Base-by-base conservation (phyloP, 169 alveolate species). In the Amoebophrya sp. region DNA sequence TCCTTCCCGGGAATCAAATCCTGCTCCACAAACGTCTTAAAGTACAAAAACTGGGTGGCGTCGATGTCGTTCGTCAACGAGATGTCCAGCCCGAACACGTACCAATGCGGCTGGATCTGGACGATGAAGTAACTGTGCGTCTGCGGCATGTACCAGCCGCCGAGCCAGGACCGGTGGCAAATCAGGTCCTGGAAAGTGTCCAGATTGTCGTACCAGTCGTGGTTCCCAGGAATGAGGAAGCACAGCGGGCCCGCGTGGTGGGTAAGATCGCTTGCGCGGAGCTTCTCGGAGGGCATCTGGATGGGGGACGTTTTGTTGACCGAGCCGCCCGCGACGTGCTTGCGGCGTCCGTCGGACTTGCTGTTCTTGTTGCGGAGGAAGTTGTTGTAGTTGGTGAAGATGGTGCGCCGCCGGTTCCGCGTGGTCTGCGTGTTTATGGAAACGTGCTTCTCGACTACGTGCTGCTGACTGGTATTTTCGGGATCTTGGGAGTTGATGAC, bases 111-210 rank as follows among this genome's bases (percentile, higher is more conserved):
- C 41, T 45, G 50, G 16, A 88, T 41, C 70, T 88, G 45, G 40
- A 41, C 48, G 70, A 58, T 58, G 41, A 88, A 88, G 70, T 88
- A 88, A 23, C 78, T 41, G 90, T 58, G 31, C 41, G 26, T 43
- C 90, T 88, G 90, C 38, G 90, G 90, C 41, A 88, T 45, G 70
- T 41, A 41, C 90, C 90, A 88, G 23, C 90, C 90, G 7, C 45
- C 90, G 18, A 88, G 41, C 90, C 90, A 88, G 34, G 40, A 31
- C 0, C 45, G 90, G 70, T 88, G 23, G 69, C 40, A n/a, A 10
- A 88, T 88, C 78, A 41, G 34, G 34, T 58, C 78, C 78, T 58
- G 78, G 23, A 23, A 58, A 13, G 42, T 23, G 31, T 7, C 42
- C 90, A 23, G n/a, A 13, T 38, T 29, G 40, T 29, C 90, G 41